A percentile compares a stretch with the other conserved stretches of the same genome.
Conservation (phyloP, 2,329 filamentous ascomycete species). For the Pseudocercospora fuligena region DNA sequence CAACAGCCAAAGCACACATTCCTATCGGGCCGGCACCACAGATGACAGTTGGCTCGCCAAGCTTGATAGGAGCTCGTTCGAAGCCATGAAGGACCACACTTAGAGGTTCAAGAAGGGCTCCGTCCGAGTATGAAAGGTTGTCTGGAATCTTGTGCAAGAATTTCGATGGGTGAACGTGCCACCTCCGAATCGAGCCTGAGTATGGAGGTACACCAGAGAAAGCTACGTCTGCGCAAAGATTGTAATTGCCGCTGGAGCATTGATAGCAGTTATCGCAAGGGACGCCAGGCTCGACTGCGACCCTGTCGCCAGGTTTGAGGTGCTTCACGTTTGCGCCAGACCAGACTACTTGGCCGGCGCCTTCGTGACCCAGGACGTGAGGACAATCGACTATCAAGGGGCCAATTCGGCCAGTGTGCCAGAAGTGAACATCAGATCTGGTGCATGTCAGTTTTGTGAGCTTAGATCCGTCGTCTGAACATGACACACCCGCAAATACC, state of each 20-base stretch:
- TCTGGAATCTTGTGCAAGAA: slow-evolving; percentile 90
- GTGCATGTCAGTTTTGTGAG: neutral
- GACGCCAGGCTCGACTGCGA: slow-evolving; percentile 70
- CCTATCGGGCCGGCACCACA: slow-evolving; percentile 70
- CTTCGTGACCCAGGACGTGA: slow-evolving; percentile 72
- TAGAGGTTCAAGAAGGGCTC: slow-evolving; percentile 77
- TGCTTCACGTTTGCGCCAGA: slow-evolving; percentile 62
- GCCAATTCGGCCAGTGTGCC: slow-evolving; percentile 61
- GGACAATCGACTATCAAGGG: slow-evolving; percentile 65
- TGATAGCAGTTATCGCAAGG: slow-evolving; percentile 63
- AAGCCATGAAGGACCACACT: slow-evolving; percentile 55
- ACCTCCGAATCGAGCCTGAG: slow-evolving; percentile 84
- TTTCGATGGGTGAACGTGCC: slow-evolving; percentile 79
- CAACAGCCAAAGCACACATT: slow-evolving; percentile 61
- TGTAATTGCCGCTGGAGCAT: slow-evolving; percentile 84
- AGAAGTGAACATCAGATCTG: slow-evolving; percentile 38
- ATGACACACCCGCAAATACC: slow-evolving; percentile 36
- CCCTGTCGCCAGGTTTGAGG: slow-evolving; percentile 66
- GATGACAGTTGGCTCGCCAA: slow-evolving; percentile 52
- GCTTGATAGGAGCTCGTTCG: slow-evolving; percentile 40
- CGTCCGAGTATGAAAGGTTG: slow-evolving; percentile 76
- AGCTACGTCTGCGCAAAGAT: slow-evolving; percentile 82
- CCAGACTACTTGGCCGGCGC: slow-evolving; percentile 65
- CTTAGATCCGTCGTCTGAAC: neutral
- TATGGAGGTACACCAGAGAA: slow-evolving; percentile 91